Base-by-base conservation (phyloP, 2,329 filamentous ascomycete species). In the Xylariomycetidae sp. region DNA sequence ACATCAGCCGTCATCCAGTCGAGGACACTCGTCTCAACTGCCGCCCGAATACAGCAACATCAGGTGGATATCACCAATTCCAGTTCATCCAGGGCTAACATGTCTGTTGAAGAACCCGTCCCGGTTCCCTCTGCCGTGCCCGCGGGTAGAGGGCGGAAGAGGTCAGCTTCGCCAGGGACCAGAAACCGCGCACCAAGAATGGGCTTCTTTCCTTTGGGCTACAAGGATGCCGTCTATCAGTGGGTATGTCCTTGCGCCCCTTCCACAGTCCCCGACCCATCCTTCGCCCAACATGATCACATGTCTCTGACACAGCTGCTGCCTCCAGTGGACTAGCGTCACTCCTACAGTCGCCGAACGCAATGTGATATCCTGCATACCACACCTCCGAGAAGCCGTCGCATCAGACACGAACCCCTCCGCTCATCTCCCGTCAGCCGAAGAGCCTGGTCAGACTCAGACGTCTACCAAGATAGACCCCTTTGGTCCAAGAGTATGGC, bases 171-270 rank as follows among this genome's bases (percentile, higher is more conserved):
- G n/a, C n/a, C n/a, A n/a, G n/a, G n/a, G n/a, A n/a, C n/a, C n/a
- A n/a, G n/a, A n/a, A n/a, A n/a, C n/a, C n/a, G n/a, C n/a, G n/a
- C n/a, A n/a, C n/a, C n/a, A n/a, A n/a, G 53, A 56, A 55, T 59
- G 23, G 53, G 53, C 2, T 81, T 75, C 59, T 97, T 98, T 47
- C 89, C 92, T 3, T 65, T 97, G 15, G 82, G 88, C 31, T 95
- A 95, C 65, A 92, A 89, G 53, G 88, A 95, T 38, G 90, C 87
- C 12, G 87, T 88, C 43, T 82, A 76, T 48, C 90, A 97, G 72
- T 97, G 92, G 88, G 85, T 87, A 63, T 44, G 80, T 70, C 33
- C 32, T 20, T n/a, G n/a, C n/a, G n/a, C n/a, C n/a, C n/a, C n/a
- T n/a, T n/a, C n/a, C n/a, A n/a, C n/a, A n/a, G n/a, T n/a, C n/a